Evolutionary conservation across 2,329 filamentous ascomycete genomes (phyloP).

Genomic region (Blastomyces emzantsi): DNA sequence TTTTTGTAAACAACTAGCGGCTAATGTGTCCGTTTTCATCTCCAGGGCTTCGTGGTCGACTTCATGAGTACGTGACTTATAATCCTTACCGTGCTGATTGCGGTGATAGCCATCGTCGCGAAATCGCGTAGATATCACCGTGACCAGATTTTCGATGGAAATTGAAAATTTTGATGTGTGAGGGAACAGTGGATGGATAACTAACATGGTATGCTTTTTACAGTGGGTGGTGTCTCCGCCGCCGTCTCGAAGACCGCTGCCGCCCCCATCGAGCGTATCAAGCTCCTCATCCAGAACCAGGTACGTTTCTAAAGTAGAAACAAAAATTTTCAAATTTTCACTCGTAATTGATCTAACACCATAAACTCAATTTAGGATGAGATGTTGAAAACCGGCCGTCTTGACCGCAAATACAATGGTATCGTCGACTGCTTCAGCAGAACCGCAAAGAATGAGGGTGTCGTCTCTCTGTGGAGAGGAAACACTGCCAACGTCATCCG

Average conservation of each 20-base stretch:
- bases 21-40: constrained; percentile 23
- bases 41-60: constrained; percentile 86
- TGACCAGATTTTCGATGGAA: constrained; percentile 8
- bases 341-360: constrained; percentile 3
- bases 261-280: constrained; percentile 99
- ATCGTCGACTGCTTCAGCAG: constrained; percentile 93
- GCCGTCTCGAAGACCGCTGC: constrained; percentile 99
- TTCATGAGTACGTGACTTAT: constrained; percentile 79
- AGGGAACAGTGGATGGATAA: constrained; percentile 14
- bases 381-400: constrained; percentile 98
- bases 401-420: constrained; percentile 92
- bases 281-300: constrained; percentile 99
- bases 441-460: constrained; percentile 83
- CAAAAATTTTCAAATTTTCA: not conserved
- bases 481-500: constrained; percentile 99
- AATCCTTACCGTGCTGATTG: not conserved
- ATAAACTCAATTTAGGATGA: constrained; percentile 62
- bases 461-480: constrained; percentile 94
- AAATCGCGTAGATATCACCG: constrained; percentile 14
- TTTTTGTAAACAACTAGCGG: constrained; percentile 13
- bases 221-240: constrained; percentile 99
- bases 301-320: constrained; percentile 48
- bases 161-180: not conserved
- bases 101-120: not conserved
- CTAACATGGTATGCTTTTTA: constrained; percentile 38